These are phyloP conservation scores for Flueggea neowawraea DNA, from an alignment of 441 rosid species.

Conservation along the genomic window DNA sequence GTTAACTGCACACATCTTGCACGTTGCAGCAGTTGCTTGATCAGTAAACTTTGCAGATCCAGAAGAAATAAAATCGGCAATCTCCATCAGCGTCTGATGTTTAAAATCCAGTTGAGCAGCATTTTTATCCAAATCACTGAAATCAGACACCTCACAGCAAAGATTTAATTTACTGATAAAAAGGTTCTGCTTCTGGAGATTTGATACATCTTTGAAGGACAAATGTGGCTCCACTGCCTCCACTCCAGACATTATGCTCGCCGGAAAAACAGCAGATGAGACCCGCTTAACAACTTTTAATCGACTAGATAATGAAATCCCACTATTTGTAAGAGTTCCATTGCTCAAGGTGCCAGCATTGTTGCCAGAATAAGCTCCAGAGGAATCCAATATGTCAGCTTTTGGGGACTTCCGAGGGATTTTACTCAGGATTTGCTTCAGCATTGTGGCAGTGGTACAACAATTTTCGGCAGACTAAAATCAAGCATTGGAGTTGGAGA, in stretches of 20 bases:
- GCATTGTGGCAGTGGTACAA: slow-evolving; percentile 45
- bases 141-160: slow-evolving; percentile 55
- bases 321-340: slow-evolving; percentile 49
- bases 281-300: slow-evolving; percentile 77
- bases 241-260: slow-evolving; percentile 64
- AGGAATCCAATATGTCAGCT: slow-evolving; percentile 37
- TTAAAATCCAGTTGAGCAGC: slow-evolving; percentile 49
- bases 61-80: slow-evolving; percentile 66
- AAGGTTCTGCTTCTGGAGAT: slow-evolving; percentile 61
- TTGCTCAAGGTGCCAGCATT: slow-evolving; percentile 30
- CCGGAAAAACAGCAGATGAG: slow-evolving; percentile 80
- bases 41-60: slow-evolving; percentile 65
- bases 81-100: slow-evolving; percentile 48
- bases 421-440: slow-evolving; percentile 73
- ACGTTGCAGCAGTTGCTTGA: slow-evolving; percentile 50
- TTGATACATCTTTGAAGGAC: slow-evolving; percentile 72
- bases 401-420: slow-evolving; percentile 61
- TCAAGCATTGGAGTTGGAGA: background rate
- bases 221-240: slow-evolving; percentile 72
- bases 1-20: slow-evolving; percentile 60
- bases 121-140: slow-evolving; percentile 44
- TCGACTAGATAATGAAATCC: slow-evolving; percentile 53
- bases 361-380: slow-evolving; percentile 39
- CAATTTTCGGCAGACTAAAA: slow-evolving; percentile 20
- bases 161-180: slow-evolving; percentile 68